A percentile compares a stretch with the other conserved stretches of the same genome.
phyloP scores from a whole-genome alignment of 306 rosid genomes.

The Alnus rubra region DNA sequence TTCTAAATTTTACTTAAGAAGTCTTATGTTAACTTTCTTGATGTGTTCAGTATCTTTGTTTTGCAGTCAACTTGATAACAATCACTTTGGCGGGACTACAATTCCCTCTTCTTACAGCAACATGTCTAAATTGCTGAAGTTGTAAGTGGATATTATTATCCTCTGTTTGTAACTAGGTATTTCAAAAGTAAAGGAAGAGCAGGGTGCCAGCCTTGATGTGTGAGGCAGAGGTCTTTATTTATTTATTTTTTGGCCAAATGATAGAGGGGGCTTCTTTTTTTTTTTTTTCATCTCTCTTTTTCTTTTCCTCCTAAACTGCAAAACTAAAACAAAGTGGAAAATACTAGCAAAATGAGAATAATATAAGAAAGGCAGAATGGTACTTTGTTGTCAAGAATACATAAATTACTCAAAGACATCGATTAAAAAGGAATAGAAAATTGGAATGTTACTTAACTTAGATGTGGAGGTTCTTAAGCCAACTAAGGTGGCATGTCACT shows the following conservation, averaged over 20 bases:
- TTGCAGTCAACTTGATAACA: conserved; percentile 56
- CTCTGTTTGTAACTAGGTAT: background rate
- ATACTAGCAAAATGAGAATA: background rate
- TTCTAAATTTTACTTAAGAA: background rate
- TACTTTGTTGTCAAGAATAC: background rate
- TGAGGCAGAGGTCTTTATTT: background rate
- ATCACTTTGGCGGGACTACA: conserved; percentile 41
- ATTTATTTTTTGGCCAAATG: background rate
- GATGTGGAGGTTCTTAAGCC: background rate
- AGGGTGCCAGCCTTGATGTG: background rate
- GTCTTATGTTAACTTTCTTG: background rate
- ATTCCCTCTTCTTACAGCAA: conserved; percentile 42
- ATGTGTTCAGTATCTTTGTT: background rate
- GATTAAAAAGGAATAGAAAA: background rate
- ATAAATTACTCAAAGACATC: background rate
- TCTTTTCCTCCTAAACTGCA: background rate
- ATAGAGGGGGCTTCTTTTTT: too few relatives aligned
- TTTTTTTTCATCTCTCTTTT: too few relatives aligned
- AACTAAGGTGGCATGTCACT: background rate
- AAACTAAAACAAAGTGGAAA: background rate
- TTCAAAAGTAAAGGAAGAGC: background rate
- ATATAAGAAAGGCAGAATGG: background rate
- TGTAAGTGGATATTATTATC: conserved; percentile 40
- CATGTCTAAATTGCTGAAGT: conserved; percentile 44
- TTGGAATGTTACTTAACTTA: background rate